phyloP scores from a whole-genome alignment of 2,329 filamentous ascomycete species.

The Aspergillus carbonarius region DNA sequence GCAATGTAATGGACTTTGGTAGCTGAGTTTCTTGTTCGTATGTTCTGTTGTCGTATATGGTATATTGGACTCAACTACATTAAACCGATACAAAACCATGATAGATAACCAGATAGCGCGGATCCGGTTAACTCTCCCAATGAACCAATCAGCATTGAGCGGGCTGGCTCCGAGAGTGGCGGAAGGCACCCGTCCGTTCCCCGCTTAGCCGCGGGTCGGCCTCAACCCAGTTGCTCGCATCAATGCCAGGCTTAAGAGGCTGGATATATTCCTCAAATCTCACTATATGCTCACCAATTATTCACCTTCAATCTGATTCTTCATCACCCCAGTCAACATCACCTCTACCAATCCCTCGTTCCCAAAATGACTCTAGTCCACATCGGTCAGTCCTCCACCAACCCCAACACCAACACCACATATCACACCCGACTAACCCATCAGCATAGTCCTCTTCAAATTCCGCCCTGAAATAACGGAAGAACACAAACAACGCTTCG shows the following conservation, averaged over 20 bases:
- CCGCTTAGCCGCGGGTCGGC: background rate
- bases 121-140: background rate
- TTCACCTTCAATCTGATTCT: background rate
- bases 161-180: background rate
- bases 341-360: background rate
- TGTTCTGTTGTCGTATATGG: too few relatives aligned
- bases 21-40: too few relatives aligned
- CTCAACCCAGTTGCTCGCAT: background rate
- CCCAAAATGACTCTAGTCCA: slow-evolving; percentile 27
- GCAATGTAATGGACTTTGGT: background rate
- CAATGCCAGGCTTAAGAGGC: background rate
- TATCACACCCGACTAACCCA: background rate
- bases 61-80: too few relatives aligned
- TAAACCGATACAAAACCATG: too few relatives aligned
- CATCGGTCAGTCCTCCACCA: slow-evolving; percentile 18
- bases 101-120: too few relatives aligned
- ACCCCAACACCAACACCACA: too few relatives aligned
- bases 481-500: slow-evolving; percentile 48
- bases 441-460: slow-evolving; percentile 50
- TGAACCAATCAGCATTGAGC: background rate
- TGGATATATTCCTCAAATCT: background rate
- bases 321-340: background rate
- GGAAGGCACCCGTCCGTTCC: background rate
- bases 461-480: slow-evolving; percentile 45
- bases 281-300: background rate